Conservation (phyloP, 441 rosid species). For the Omphalea diandra region DNA sequence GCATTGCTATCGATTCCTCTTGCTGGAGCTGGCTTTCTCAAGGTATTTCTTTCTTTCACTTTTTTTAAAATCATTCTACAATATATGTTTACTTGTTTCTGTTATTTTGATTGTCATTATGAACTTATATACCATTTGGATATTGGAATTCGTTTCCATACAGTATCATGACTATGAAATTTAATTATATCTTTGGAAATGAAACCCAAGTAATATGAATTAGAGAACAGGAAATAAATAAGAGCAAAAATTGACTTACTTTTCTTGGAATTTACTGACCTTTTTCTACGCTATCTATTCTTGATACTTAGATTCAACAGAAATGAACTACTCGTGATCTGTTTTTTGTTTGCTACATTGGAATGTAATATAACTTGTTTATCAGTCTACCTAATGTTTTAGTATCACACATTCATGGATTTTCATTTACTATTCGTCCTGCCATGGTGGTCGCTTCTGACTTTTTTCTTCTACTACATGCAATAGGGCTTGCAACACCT, state of each 20-base stretch:
- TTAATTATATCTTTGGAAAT: no score
- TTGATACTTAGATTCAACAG: background rate
- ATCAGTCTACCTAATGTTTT: no score
- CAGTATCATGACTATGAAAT: no score
- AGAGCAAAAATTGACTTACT: background rate
- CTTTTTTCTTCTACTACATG: conserved; percentile 45
- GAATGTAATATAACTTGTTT: no score
- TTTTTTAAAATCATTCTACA: background rate
- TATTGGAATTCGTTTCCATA: no score
- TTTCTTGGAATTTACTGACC: background rate
- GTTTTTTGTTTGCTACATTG: background rate
- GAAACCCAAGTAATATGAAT: no score
- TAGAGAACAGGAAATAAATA: no score
- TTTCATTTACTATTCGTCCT: background rate
- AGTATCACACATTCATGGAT: background rate
- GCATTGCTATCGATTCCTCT: conserved; percentile 74
- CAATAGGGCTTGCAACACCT: conserved; percentile 80
- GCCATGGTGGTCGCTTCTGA: conserved; percentile 36
- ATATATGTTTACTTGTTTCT: background rate
- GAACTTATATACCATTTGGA: no score
- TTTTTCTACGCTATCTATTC: background rate
- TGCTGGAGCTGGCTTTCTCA: conserved; percentile 96
- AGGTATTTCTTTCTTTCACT: conserved; percentile 44
- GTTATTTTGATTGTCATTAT: background rate
- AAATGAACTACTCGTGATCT: background rate